phyloP scores from a whole-genome alignment of 2,329 filamentous ascomycete species.

The Botrytis hyacinthi region DNA sequence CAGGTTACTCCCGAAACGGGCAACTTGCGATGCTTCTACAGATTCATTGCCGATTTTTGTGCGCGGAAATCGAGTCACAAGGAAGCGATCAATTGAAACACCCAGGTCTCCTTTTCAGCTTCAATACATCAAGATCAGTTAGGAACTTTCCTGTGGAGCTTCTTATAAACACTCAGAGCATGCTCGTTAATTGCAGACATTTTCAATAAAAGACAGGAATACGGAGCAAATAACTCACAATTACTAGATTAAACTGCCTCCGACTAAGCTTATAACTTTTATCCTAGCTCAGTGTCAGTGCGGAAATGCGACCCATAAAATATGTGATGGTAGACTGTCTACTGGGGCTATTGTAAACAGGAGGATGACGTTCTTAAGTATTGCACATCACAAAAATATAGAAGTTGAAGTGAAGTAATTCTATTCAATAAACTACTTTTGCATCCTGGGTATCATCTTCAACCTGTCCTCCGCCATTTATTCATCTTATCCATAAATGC shows the following conservation, averaged over 20 bases:
- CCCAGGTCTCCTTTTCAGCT: neutral
- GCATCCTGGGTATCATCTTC: conserved; percentile 4
- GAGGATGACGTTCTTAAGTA: neutral
- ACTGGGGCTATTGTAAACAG: neutral
- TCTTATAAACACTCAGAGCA: neutral
- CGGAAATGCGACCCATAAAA: neutral
- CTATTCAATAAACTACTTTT: conserved; percentile 5
- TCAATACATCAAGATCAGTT: neutral
- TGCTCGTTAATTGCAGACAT: neutral
- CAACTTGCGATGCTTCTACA: neutral
- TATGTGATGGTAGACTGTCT: neutral
- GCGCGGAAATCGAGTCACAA: neutral
- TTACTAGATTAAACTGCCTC: neutral
- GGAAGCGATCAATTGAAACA: neutral
- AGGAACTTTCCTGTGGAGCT: neutral
- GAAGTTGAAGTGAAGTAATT: neutral
- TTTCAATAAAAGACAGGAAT: neutral
- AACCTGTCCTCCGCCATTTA: neutral
- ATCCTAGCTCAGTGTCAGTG: neutral
- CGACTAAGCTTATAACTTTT: neutral
- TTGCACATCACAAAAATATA: neutral
- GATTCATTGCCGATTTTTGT: neutral
- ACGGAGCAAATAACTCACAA: neutral
- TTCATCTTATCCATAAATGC: neutral
- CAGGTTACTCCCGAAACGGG: neutral